These are phyloP conservation scores for Clathrospora elynae DNA, from an alignment of 2,329 filamentous ascomycete species.

Conservation along the genomic window DNA sequence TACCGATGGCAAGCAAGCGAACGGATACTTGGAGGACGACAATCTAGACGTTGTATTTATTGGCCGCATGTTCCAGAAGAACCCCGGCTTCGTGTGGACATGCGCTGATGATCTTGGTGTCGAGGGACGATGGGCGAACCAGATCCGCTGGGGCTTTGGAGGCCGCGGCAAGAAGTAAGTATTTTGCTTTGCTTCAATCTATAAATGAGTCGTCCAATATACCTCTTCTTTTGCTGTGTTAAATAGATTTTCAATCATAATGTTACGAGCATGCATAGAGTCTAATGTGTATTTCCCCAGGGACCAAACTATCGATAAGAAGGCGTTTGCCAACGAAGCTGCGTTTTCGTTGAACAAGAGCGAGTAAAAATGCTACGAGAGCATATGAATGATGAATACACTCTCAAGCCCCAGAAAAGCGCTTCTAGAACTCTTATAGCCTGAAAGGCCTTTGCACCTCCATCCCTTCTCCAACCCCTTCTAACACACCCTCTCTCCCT, in stretches of 20 bases:
- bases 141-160: constrained; percentile 67
- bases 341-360: constrained; percentile 28
- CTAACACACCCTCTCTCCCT: neutral
- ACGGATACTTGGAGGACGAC: constrained; percentile 39
- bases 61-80: constrained; percentile 78
- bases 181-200: constrained; percentile 3
- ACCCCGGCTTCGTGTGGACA: constrained; percentile 76
- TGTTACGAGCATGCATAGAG: neutral
- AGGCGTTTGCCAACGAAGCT: constrained; percentile 32
- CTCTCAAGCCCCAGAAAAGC: no score
- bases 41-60: constrained; percentile 72
- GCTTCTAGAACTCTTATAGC: no score
- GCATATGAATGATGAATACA: no score
- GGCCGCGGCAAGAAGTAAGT: constrained; percentile 52
- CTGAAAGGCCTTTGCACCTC: no score
- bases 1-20: constrained; percentile 69
- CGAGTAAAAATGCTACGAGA: constrained; percentile 6
- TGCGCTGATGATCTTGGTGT: constrained; percentile 75
- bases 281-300: constrained; percentile 16
- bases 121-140: constrained; percentile 72
- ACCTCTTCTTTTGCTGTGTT: neutral
- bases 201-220: no score
- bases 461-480: neutral
- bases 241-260: neutral
- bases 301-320: constrained; percentile 27